Evolutionary conservation across 164 flowering plant genomes (phyloP).

Genomic region (Nelumbo lutea): DNA sequence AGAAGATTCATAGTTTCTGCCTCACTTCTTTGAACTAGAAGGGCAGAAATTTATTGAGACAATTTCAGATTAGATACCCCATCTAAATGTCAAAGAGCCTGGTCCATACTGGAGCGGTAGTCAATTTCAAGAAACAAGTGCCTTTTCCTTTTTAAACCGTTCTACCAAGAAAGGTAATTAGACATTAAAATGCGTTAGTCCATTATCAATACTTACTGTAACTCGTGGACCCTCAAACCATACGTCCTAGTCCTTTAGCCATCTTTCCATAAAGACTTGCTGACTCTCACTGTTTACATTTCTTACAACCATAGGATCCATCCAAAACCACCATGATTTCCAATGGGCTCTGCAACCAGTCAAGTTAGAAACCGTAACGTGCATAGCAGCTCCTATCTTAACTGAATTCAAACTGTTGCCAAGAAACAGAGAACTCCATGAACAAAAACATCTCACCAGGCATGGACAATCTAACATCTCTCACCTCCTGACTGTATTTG

Average conservation of each 20-base stretch:
- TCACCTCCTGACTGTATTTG: slow-evolving; percentile 36
- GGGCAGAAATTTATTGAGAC: too few relatives aligned
- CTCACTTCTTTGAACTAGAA: too few relatives aligned
- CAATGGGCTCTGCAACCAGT: slow-evolving; percentile 53
- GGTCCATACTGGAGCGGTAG: too few relatives aligned
- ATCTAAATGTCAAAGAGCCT: too few relatives aligned
- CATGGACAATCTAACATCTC: slow-evolving; percentile 35
- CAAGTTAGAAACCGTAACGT: slow-evolving; percentile 37
- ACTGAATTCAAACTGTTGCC: slow-evolving; percentile 50
- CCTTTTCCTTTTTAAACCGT: not conserved
- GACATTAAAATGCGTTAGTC: too few relatives aligned
- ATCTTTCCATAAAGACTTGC: not conserved
- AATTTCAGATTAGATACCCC: too few relatives aligned
- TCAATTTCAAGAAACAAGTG: too few relatives aligned
- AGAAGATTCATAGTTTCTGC: too few relatives aligned
- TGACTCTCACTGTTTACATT: not conserved
- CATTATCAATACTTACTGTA: too few relatives aligned
- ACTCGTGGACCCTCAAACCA: too few relatives aligned
- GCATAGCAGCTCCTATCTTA: slow-evolving; percentile 59
- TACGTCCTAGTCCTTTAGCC: not conserved
- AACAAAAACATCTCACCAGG: slow-evolving; percentile 43
- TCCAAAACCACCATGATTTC: slow-evolving; percentile 43
- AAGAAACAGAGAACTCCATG: slow-evolving; percentile 66
- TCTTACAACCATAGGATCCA: slow-evolving; percentile 35
- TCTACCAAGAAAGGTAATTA: not conserved